These are phyloP conservation scores for Leptomonas pyrrhocoris DNA, from an alignment of 208 protist genomes.

Conservation along the genomic window DNA sequence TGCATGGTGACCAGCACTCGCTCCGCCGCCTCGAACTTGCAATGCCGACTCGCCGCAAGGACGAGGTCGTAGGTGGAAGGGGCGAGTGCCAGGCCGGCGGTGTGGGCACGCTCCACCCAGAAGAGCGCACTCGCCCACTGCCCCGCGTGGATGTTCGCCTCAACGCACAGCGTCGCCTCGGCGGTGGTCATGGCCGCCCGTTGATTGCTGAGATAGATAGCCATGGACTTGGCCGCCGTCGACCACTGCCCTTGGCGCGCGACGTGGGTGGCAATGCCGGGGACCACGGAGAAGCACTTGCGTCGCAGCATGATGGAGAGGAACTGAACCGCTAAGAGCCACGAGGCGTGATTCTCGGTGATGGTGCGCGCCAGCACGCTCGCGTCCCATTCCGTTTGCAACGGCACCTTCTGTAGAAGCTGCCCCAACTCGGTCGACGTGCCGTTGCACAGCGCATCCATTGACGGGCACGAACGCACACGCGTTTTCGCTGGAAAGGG, in stretches of 20 bases:
- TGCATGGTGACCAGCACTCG: constrained; percentile 63
- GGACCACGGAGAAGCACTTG: constrained; percentile 56
- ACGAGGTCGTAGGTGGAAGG: constrained; percentile 56
- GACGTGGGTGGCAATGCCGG: constrained; percentile 46
- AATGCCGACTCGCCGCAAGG: constrained; percentile 45
- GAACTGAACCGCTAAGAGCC: constrained; percentile 59
- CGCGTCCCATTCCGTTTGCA: constrained; percentile 42
- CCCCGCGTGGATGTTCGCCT: constrained; percentile 57
- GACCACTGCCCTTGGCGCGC: constrained; percentile 55
- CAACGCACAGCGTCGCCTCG: constrained; percentile 64
- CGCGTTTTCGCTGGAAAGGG: not conserved
- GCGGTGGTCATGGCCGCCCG: constrained; percentile 35
- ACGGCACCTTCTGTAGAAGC: constrained; percentile 31
- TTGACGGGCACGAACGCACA: not conserved
- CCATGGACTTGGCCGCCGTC: constrained; percentile 56
- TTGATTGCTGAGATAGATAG: constrained; percentile 70
- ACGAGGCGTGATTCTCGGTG: constrained; percentile 58
- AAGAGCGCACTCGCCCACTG: constrained; percentile 82
- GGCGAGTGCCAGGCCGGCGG: constrained; percentile 32
- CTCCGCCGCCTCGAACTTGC: constrained; percentile 49
- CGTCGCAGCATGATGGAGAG: constrained; percentile 60
- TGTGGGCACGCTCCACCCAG: constrained; percentile 77
- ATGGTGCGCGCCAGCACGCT: constrained; percentile 69
- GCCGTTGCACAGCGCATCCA: constrained; percentile 16
- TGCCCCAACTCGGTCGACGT: not conserved